A percentile compares a stretch with the other conserved stretches of the same genome.
phyloP scores from a whole-genome alignment of 768 basidiomycete genomes.

The Calocera viscosa region DNA sequence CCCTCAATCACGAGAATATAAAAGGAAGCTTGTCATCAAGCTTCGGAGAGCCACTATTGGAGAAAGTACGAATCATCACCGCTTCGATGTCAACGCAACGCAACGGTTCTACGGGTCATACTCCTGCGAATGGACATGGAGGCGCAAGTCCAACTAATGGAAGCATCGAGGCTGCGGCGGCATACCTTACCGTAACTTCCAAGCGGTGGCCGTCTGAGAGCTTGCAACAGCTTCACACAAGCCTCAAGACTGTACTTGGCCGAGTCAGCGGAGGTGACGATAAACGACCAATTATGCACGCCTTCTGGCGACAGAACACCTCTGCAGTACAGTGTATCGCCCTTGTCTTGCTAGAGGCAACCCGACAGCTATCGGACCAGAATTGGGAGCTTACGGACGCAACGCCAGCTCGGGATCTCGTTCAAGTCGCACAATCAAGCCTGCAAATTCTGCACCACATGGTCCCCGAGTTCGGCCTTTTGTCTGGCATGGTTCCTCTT shows the following conservation, averaged over 20 bases:
- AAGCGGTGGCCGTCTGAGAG: not conserved
- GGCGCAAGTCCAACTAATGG: not conserved
- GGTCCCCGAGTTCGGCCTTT: conserved; percentile 4
- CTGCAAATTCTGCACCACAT: not conserved
- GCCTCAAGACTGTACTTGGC: not conserved
- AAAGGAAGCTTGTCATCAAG: not conserved
- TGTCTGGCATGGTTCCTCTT: not conserved
- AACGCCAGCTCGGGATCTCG: not conserved
- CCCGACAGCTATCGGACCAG: not conserved
- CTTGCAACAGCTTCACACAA: not conserved
- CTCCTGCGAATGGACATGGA: not conserved
- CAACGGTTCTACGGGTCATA: not conserved
- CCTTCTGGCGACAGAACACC: conserved; percentile 2
- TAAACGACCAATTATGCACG: not conserved
- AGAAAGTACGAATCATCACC: not conserved
- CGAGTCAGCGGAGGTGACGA: not conserved
- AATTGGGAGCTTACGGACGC: not conserved
- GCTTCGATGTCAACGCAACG: not conserved
- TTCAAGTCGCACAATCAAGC: not conserved
- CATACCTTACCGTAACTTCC: not conserved
- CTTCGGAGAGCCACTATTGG: not conserved
- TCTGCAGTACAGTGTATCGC: not conserved
- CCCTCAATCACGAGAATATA: not conserved
- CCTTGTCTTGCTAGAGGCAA: not conserved
- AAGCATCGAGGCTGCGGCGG: not conserved